These are phyloP conservation scores for Heliamphora pulchella DNA, from an alignment of 179 eudicot genomes.

Conservation along the genomic window DNA sequence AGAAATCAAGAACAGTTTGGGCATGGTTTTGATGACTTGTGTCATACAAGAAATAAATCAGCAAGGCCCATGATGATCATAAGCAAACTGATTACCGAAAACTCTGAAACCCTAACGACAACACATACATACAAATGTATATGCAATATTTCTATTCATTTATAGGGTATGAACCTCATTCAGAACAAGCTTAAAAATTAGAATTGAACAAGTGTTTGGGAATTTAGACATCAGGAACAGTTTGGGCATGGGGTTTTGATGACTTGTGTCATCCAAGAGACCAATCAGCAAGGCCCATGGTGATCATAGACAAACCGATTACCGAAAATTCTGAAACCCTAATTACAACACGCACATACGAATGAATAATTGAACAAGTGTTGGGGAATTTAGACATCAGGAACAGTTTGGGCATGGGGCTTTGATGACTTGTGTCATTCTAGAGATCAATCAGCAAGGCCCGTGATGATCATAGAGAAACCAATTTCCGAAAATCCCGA, in stretches of 20 bases:
- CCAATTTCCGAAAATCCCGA: not conserved
- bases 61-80: too few relatives aligned
- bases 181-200: not conserved
- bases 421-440: too few relatives aligned
- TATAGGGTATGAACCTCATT: not conserved
- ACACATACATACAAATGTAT: not conserved
- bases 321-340: not conserved
- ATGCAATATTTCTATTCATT: not conserved
- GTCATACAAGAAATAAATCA: not conserved
- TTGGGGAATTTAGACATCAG: too few relatives aligned
- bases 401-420: not conserved
- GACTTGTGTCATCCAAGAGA: not conserved
- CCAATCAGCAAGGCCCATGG: too few relatives aligned
- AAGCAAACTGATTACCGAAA: not conserved
- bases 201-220: too few relatives aligned
- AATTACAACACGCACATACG: not conserved
- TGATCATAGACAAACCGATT: not conserved
- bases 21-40: not conserved
- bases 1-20: not conserved
- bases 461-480: not conserved
- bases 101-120: not conserved
- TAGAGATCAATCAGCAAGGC: not conserved
- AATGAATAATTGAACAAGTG: too few relatives aligned
- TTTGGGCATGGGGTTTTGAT: not conserved
- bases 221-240: not conserved